Conservation (phyloP, 352 stramenopile genomes). For the Globisporangium acanthophoron region DNA sequence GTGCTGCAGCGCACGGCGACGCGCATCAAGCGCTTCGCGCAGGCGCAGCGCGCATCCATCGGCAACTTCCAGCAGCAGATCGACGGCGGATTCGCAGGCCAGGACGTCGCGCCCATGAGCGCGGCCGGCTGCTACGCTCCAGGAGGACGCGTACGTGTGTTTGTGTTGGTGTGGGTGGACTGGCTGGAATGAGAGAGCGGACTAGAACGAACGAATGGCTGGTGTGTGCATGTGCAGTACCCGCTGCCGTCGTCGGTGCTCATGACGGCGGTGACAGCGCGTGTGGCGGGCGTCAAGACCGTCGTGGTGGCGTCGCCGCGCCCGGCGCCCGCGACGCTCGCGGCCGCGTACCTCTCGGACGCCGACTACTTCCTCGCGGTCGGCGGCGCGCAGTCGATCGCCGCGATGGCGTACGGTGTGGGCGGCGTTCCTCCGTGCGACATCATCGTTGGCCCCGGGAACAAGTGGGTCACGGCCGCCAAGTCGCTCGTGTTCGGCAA, state of each 20-base stretch:
- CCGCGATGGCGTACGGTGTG: slow-evolving; percentile 95
- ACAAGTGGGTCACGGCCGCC: slow-evolving; percentile 99
- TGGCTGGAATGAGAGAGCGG: too few relatives aligned
- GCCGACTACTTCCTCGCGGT: slow-evolving; percentile 86
- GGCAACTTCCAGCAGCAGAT: slow-evolving; percentile 92
- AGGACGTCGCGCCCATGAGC: slow-evolving; percentile 82
- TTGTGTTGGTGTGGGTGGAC: background rate
- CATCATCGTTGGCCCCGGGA: slow-evolving; percentile 98
- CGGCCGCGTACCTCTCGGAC: slow-evolving; percentile 91
- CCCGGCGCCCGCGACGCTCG: slow-evolving; percentile 91
- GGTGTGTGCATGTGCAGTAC: slow-evolving; percentile 54
- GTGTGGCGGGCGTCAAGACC: slow-evolving; percentile 91
- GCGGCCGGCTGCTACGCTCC: slow-evolving; percentile 96
- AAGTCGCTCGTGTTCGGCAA: slow-evolving; percentile 97
- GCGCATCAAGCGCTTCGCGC: slow-evolving; percentile 91
- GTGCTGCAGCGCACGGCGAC: slow-evolving; percentile 87
- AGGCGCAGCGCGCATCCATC: slow-evolving; percentile 90
- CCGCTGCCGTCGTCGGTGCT: slow-evolving; percentile 96
- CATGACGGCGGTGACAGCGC: slow-evolving; percentile 96
- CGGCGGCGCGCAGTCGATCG: slow-evolving; percentile 89
- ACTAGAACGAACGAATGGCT: background rate
- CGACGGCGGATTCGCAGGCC: slow-evolving; percentile 92
- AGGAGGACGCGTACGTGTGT: slow-evolving; percentile 77
- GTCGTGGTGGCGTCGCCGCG: slow-evolving; percentile 94
- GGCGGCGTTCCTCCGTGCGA: slow-evolving; percentile 90